Conservation (phyloP, 2,329 filamentous ascomycete species). For the Epichloe typhina region DNA sequence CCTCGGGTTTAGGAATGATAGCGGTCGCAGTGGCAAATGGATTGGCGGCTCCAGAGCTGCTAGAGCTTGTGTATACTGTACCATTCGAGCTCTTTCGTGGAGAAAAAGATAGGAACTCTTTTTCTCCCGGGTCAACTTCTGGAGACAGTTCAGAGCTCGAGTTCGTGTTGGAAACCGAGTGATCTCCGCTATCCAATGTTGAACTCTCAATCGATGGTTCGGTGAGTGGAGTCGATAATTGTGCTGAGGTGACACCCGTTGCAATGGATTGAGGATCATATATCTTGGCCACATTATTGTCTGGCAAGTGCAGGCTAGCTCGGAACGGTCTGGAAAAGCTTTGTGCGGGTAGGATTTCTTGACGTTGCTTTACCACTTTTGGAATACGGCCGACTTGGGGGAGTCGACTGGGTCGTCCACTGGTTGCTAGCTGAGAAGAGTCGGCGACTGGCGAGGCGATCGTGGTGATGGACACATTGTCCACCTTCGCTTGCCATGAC, state of each 20-base stretch:
- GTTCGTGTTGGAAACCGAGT: conserved; percentile 17
- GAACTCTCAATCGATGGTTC: conserved; percentile 25
- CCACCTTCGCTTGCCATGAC: not conserved
- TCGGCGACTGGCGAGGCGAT: not conserved
- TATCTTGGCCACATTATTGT: conserved; percentile 17
- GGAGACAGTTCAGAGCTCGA: conserved; percentile 18
- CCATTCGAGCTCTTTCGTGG: conserved; percentile 58
- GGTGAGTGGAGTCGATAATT: conserved; percentile 24
- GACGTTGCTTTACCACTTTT: conserved; percentile 57
- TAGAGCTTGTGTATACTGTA: conserved; percentile 38
- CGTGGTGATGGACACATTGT: not conserved
- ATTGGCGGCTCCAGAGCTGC: conserved; percentile 46
- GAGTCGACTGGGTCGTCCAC: conserved; percentile 41
- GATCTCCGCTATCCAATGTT: conserved; percentile 18
- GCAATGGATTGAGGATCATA: conserved; percentile 28
- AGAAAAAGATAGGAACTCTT: conserved; percentile 64
- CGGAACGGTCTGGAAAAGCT: conserved; percentile 80
- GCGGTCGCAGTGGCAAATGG: conserved; percentile 52
- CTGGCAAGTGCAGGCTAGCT: conserved; percentile 30
- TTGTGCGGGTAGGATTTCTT: conserved; percentile 54
- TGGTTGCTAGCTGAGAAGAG: conserved; percentile 2
- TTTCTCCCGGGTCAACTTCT: conserved; percentile 17
- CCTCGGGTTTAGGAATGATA: conserved; percentile 46
- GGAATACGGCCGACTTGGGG: conserved; percentile 79
- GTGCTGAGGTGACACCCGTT: conserved; percentile 33